Evolutionary conservation across 768 basidiomycete genomes (phyloP), one percentile per base, ranked within the genome.

Genomic region (Tricholoma sp.): DNA sequence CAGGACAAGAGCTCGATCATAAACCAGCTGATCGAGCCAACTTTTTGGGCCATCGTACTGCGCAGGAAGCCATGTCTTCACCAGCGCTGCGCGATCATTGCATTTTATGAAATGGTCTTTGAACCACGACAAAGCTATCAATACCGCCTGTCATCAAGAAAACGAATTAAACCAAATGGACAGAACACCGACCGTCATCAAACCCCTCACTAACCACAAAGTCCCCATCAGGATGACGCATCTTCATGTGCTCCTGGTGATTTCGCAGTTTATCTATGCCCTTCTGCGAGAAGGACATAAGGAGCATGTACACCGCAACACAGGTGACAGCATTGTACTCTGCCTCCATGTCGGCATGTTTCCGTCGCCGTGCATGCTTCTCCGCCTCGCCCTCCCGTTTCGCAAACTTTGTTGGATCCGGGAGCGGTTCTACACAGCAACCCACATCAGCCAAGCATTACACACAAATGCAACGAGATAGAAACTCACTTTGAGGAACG

Each of bases 81-180:
- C 88, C 16, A 90, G 71, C 49, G 91, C 86, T 16, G 92, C 91
- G 39, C 95, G 90, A 57, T 96, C 94, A 65, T 91, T 91, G 66
- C 93, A 96, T 68, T 95, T 94, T 65, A 94, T 84, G 70, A 97
- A 99, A 61, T 94, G 88, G 11, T 88, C 85, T 66, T 89, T 91
- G 74, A 97, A 94, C 95, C 94, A 99, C 53, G 83, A 73, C 35
- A 91, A 74, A 5, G 91, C 91, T 92, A 63, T 49, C 57, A 24
- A 54, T 31, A 59, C n/a, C 49, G 56, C 60, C 65, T 16, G 12
- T 22, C 21, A 46, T 57, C 52, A 54, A 52, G 50, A 50, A 60
- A 27, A 61, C 29, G 41, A 57, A 35, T 18, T 2, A 39, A 24
- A 52, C 14, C 18, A 35, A 27, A 27, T 22, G 35, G 3, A 43